Base-by-base conservation (phyloP, 75 land plant species). In the Larix kaempferi region DNA sequence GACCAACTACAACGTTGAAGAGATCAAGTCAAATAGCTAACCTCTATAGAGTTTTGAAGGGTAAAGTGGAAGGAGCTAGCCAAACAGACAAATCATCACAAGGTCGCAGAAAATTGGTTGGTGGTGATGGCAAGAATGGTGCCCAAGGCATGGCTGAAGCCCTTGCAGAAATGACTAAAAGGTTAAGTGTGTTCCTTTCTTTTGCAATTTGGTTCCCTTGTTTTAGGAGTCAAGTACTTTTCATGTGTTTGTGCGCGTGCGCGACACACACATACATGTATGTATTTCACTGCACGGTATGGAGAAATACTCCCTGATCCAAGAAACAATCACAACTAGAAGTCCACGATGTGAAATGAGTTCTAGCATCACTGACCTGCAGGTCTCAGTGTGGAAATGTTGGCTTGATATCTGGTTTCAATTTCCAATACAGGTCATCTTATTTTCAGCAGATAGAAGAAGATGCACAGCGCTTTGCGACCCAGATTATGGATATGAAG, bases 61-160 rank as follows among this genome's bases (percentile, higher is more conserved):
- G 86, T 14, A 91, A 86, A 67, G 75, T 88, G 22, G 92, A 91
- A 79, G 88, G 92, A 21, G 82, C 81, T n/a, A 74, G 55, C 56
- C 61, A 75, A 27, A 35, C 62, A 27, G 79, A 56, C 19, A 82
- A 84, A 81, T 55, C 80, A 57, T 27, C 64, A 11, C n/a, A 76
- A 2, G 74, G 78, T 29, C 39, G 79, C 56, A 86, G 59, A 66
- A 66, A 57, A 26, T 3, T 57, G 14, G 21, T 57, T 35, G 81
- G 87, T 22, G 37, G 59, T 63, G 52, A 63, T 75, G 14, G 65
- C 23, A 60, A 58, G 6, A 78, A 71, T 35, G 76, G 83, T n/a
- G 56, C 55, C 17, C 77, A 83, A 39, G 86, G 92, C 56, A 86
- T 91, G 90, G 92, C 90, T 63, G 90, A 91, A 86, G 90, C 92